Conservation (phyloP, 2,329 filamentous ascomycete species). For the Tolypocladium endophyticum region DNA sequence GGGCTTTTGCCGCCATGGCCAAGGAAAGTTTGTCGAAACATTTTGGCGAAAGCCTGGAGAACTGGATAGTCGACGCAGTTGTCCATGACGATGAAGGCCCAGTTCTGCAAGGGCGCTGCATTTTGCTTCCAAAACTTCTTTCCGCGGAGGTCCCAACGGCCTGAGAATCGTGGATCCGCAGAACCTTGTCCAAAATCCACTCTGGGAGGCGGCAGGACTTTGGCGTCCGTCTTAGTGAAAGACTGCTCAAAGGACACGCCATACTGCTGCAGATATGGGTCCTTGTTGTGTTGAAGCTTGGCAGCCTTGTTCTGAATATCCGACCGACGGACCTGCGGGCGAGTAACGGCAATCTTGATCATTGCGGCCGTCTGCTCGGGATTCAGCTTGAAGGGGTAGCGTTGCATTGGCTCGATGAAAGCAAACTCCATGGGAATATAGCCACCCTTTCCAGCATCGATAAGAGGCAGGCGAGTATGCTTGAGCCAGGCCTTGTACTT, state of each 20-base stretch:
- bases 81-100: slow-evolving; percentile 63
- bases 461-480: slow-evolving; percentile 40
- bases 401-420: slow-evolving; percentile 40
- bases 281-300: slow-evolving; percentile 57
- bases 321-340: slow-evolving; percentile 55
- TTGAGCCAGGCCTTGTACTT: slow-evolving; percentile 41
- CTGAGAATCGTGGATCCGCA: slow-evolving; percentile 52
- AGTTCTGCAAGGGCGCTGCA: slow-evolving; percentile 49
- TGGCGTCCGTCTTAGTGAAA: slow-evolving; percentile 59
- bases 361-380: slow-evolving; percentile 63
- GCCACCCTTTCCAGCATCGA: slow-evolving; percentile 44
- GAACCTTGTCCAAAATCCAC: slow-evolving; percentile 52
- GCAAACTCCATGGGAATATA: slow-evolving; percentile 54
- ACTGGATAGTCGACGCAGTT: slow-evolving; percentile 33
- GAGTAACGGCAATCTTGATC: slow-evolving; percentile 87
- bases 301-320: slow-evolving; percentile 47
- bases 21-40: slow-evolving; percentile 34
- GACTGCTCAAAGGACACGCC: slow-evolving; percentile 56
- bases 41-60: slow-evolving; percentile 21
- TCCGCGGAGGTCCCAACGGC: slow-evolving; percentile 79
- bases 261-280: slow-evolving; percentile 62
- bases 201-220: slow-evolving; percentile 58
- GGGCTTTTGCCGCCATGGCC: slow-evolving; percentile 37
- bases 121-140: slow-evolving; percentile 66
- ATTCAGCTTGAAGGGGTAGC: slow-evolving; percentile 53